Conservation (phyloP, 139 green algal genomes). For the Penium margaritaceum region DNA sequence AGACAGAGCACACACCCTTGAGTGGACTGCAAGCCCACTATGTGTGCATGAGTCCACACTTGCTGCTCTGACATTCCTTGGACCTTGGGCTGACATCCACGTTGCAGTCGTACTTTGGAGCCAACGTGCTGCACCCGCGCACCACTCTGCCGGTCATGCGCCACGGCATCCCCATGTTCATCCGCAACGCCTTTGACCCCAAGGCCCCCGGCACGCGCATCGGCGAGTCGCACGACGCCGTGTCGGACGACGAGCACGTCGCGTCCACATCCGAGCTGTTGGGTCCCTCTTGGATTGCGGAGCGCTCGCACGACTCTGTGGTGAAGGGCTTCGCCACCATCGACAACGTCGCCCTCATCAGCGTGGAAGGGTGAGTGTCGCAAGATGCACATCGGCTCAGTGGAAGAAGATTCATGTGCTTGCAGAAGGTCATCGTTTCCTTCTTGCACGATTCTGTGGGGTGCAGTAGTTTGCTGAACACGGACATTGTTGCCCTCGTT, state of each 20-base stretch:
- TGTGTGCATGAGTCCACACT: no score
- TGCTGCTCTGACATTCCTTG: no score
- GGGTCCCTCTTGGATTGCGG: no score
- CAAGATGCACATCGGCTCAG: no score
- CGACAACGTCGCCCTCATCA: constrained; percentile 84
- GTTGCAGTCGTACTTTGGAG: constrained; percentile 85
- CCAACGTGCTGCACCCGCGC: constrained; percentile 92
- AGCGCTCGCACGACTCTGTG: not conserved
- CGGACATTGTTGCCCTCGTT: no score
- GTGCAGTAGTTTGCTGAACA: no score
- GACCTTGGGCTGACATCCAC: no score
- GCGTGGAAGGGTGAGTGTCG: constrained; percentile 74
- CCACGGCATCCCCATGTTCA: constrained; percentile 85
- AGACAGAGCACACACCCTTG: no score
- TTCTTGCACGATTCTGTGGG: no score
- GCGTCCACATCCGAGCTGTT: not conserved
- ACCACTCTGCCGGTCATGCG: constrained; percentile 92
- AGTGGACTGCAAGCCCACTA: no score
- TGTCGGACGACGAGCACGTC: constrained; percentile 1
- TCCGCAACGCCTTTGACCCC: constrained; percentile 95
- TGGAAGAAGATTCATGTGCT: no score
- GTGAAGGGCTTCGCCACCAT: constrained; percentile 98
- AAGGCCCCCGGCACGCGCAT: constrained; percentile 57
- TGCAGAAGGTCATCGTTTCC: no score
- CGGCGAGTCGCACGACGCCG: not conserved